phyloP scores from a whole-genome alignment of 805 yeast species.

The Metschnikowia dekortorum region DNA sequence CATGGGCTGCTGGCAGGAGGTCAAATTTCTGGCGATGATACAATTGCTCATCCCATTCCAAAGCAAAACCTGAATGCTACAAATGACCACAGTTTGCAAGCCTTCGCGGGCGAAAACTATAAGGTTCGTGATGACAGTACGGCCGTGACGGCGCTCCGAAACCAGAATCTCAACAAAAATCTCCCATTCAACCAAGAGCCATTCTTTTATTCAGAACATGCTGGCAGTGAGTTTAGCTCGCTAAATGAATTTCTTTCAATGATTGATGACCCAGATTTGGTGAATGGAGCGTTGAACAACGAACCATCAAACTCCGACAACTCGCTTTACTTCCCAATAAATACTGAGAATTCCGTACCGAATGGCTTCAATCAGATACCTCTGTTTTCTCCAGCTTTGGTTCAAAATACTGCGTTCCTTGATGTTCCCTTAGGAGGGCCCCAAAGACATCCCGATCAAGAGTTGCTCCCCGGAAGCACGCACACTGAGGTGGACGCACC shows the following conservation, averaged over 20 bases:
- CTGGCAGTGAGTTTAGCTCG: conserved; percentile 88
- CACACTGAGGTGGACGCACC: background rate
- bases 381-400: conserved; percentile 25
- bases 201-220: conserved; percentile 83
- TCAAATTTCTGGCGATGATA: background rate
- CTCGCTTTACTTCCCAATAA: conserved; percentile 14
- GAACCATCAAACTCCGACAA: conserved; percentile 14
- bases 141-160: conserved; percentile 2
- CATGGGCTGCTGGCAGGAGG: background rate
- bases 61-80: background rate
- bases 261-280: conserved; percentile 80
- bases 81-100: background rate
- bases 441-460: background rate
- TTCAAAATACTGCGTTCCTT: conserved; percentile 6
- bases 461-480: conserved; percentile 14
- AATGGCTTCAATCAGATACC: conserved; percentile 19
- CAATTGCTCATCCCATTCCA: background rate
- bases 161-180: conserved; percentile 36
- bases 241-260: conserved; percentile 83
- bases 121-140: background rate
- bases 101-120: background rate
- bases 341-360: conserved; percentile 6
- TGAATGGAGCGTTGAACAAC: conserved; percentile 38
- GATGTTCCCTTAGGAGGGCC: conserved; percentile 1
- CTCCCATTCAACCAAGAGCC: conserved; percentile 59